A percentile compares a stretch with the other conserved stretches of the same genome.
Evolutionary conservation across 2,329 filamentous ascomycete genomes (phyloP).

Genomic region (Colletotrichum sp.): DNA sequence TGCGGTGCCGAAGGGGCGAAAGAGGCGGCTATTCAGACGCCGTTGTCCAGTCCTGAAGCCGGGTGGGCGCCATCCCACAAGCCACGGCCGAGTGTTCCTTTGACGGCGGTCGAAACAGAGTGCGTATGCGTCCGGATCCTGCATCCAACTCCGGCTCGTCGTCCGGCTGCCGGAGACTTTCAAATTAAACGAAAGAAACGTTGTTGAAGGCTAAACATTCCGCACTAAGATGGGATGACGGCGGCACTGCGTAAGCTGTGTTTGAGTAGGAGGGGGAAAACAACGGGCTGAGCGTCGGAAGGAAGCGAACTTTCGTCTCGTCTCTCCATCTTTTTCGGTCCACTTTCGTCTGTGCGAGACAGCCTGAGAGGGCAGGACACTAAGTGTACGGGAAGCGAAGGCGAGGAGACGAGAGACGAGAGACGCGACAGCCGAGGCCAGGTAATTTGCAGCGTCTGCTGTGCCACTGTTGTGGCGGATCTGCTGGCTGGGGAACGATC

Average conservation of each 20-base stretch:
- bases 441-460: background rate
- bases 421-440: constrained; percentile 5
- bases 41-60: background rate
- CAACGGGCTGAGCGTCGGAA: constrained; percentile 2
- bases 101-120: background rate
- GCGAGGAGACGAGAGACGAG: background rate
- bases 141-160: background rate
- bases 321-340: background rate
- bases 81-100: background rate
- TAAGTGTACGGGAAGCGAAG: background rate
- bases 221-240: background rate
- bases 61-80: background rate
- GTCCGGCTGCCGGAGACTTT: background rate
- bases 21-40: constrained; percentile 17
- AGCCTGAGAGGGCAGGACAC: background rate
- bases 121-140: background rate
- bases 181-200: background rate
- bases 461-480: constrained; percentile 1
- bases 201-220: background rate
- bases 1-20: background rate
- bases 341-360: background rate
- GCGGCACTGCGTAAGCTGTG: background rate
- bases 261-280: constrained; percentile 10
- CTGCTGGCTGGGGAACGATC: background rate
- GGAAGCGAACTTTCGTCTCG: constrained; percentile 8